Base-by-base conservation (phyloP, 305 asterid genomes). In the Fraxinus floribunda region DNA sequence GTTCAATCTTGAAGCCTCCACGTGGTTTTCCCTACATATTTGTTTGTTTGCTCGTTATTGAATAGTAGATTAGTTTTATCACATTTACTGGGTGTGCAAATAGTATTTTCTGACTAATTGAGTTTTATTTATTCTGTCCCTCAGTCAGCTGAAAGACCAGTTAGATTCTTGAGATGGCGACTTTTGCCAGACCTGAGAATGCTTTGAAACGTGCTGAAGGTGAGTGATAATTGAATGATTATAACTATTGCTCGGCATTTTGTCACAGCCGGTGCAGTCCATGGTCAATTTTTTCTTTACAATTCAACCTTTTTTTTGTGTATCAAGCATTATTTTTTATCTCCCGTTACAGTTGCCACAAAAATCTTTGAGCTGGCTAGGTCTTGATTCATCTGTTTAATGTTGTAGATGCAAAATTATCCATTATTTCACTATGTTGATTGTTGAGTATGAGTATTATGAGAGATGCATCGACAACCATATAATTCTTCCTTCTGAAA, bases 161-260 rank as follows among this genome's bases (percentile, higher is more conserved):
- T 79, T 72, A 70, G 88, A 68, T 46, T 78, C 41, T 76, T 13
- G 4, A 84, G 52, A 95, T 94, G 99, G 91, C 99, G 41, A 94
- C 90, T 70, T 96, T 94, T 87, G 95, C 94, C 20, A 91, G 94
- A 86, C 99, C 99, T 0, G 99, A 96, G 93, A 94, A 96, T 89
- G 98, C 99, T 24, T 89, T 94, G 87, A 96, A 96, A 93, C 93
- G 98, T 16, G 97, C 99, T 35, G 99, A 96, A 91, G 99, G 99
- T 96, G 62, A 79, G 88, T 82, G 41, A 38, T 39, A 20, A 8
- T 2, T 79, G 7, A 73, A 29, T 7, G 72, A 18, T 72, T n/a
- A 30, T 70, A 10, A 70, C 75, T 70, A 29, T 70, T 70, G 34
- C 75, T 68, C 1, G 16, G 75, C 75, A 70, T 30, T 70, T 70